Base-by-base conservation (phyloP, 768 basidiomycete genomes). In the Coprinellus micaceus region DNA sequence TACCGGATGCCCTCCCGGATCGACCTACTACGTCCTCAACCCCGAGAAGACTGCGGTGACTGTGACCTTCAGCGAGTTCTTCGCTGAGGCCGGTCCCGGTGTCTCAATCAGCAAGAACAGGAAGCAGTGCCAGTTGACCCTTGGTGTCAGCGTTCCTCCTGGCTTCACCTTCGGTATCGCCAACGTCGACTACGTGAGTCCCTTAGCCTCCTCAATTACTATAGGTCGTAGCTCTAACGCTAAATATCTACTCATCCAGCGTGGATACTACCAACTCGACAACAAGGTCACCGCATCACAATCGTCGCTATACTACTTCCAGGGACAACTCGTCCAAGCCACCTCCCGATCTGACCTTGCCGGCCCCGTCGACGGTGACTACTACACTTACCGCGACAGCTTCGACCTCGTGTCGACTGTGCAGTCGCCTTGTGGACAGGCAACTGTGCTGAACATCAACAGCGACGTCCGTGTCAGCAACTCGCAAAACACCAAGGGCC, bases 81-180 rank as follows among this genome's bases (percentile, higher is more conserved):
- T 52, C 47, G 63, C 65, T 15, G 52, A 63, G 30, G 60, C 58
- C 13, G 65, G 63, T 11, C 63, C 63, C 24, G 58, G 56, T 19
- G 59, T 62, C 39, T 50, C 63, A 3, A 60, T 63, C 49, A 57
- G 54, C 25, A 48, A 58, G n/a, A 64, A 66, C 57, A 53, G 63
- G 25, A 66, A 63, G 56, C 61, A 61, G 24, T 66, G 65, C 45
- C 65, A 64, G 24, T 43, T 66, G 37, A 64, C 63, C 15, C 29
- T 64, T 29, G 63, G 63, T 19, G 59, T 64, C 24, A 63, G 60
- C 36, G 63, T 64, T 24, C 63, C 62, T 17, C 37, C 62, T 51
- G 63, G 63, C 7, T 62, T 63, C 58, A 58, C 66, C 39, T 66
- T 63, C 55, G 63, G 62, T 25, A 26, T 64, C n/a, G 59, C 62